Conservation (phyloP, 2,329 filamentous ascomycete genomes). For the Penicillium sp. region DNA sequence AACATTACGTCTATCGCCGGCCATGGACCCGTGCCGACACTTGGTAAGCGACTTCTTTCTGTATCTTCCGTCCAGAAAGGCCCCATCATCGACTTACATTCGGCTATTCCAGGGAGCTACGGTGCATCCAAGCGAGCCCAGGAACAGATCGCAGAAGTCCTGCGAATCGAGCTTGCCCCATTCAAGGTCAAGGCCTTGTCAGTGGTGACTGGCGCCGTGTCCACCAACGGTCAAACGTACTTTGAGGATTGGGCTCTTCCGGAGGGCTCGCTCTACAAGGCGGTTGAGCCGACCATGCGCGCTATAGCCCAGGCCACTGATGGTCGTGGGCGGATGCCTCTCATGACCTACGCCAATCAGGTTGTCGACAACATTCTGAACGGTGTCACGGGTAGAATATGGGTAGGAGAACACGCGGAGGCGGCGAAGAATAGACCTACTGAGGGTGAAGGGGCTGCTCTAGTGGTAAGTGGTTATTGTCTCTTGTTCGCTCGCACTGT, state of each 20-base stretch:
- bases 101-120: constrained; percentile 18
- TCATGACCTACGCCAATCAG: constrained; percentile 9
- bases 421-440: not conserved
- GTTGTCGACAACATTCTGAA: constrained; percentile 10
- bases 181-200: constrained; percentile 20
- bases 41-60: constrained; percentile 15
- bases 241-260: constrained; percentile 20
- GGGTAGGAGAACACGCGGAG: constrained; percentile 9
- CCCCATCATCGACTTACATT: not conserved
- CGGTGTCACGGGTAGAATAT: constrained; percentile 14
- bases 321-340: constrained; percentile 7
- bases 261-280: constrained; percentile 18
- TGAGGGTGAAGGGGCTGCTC: not conserved
- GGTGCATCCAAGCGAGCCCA: constrained; percentile 23
- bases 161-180: constrained; percentile 25
- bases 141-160: constrained; percentile 21
- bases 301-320: constrained; percentile 10
- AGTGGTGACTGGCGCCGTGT: constrained; percentile 21
- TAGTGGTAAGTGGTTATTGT: not conserved
- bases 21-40: constrained; percentile 28
- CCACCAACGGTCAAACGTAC: constrained; percentile 15
- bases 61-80: not conserved
- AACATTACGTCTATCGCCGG: constrained; percentile 23
- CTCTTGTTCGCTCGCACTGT: no score
- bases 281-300: constrained; percentile 16